A percentile compares a stretch with the other conserved stretches of the same genome.
phyloP scores from a whole-genome alignment of 345 rosid species.

The Salix dunnii region DNA sequence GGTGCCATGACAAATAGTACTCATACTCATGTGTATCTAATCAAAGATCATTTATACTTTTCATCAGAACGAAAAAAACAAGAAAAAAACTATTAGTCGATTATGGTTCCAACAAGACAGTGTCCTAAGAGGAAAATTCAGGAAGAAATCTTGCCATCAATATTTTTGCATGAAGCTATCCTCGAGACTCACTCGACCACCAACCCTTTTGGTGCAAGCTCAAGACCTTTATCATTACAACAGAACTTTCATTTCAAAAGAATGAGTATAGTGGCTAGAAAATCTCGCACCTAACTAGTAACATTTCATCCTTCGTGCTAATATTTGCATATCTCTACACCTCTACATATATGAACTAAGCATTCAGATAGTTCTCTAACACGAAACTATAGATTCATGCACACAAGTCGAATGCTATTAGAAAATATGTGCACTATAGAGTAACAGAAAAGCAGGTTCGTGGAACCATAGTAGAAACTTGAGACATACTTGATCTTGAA shows the following conservation, averaged over 20 bases:
- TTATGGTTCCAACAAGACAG: too few species aligned
- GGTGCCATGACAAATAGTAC: too few species aligned
- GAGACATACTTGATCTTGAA: slow-evolving; percentile 55
- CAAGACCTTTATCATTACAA: background rate
- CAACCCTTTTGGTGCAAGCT: background rate
- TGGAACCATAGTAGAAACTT: slow-evolving; percentile 18
- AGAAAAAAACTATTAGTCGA: too few species aligned
- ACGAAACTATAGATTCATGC: background rate
- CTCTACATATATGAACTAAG: background rate
- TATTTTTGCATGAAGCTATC: background rate
- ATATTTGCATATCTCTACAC: background rate
- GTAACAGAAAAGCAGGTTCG: background rate
- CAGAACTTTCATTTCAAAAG: background rate
- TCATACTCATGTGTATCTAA: too few species aligned
- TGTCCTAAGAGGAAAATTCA: too few species aligned
- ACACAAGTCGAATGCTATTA: background rate
- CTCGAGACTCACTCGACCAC: background rate
- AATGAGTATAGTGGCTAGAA: background rate
- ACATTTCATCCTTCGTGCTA: background rate
- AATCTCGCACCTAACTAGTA: background rate
- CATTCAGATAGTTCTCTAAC: background rate
- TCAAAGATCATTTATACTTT: too few species aligned
- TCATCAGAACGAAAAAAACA: too few species aligned
- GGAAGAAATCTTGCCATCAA: too few species aligned
- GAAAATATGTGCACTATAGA: background rate